Evolutionary conservation across 768 basidiomycete genomes (phyloP).

Genomic region (Galerina marginata): DNA sequence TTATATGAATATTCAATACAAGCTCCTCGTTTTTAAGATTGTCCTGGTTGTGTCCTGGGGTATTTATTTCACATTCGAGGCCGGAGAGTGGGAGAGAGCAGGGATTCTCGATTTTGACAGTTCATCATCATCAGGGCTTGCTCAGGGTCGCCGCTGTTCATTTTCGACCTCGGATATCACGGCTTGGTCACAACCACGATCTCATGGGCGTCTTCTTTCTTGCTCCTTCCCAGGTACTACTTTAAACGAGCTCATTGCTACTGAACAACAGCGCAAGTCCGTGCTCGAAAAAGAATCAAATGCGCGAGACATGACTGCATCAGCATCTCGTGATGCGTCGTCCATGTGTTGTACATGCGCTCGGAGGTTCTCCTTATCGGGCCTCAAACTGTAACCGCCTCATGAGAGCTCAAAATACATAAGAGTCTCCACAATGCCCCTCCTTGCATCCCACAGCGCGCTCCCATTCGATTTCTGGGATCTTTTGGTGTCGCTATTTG

Average conservation of each 20-base stretch:
- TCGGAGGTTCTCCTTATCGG: conserved; percentile 3
- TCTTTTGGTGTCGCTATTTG: conserved; percentile 38
- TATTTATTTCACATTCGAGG: too few species aligned
- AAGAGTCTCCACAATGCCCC: conserved; percentile 31
- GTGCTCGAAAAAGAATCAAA: neutral
- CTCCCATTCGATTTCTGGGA: conserved; percentile 45
- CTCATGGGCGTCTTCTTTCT: conserved; percentile 6
- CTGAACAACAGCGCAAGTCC: neutral
- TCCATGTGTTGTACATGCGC: conserved; percentile 8
- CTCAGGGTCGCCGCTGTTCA: too few species aligned
- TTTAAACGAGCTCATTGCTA: neutral
- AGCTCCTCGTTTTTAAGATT: too few species aligned
- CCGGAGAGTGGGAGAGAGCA: too few species aligned
- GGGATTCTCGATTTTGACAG: too few species aligned
- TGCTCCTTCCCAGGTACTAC: neutral
- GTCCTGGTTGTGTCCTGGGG: too few species aligned
- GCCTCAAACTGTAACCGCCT: neutral
- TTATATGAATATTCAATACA: too few species aligned
- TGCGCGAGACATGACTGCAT: neutral
- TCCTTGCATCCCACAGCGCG: conserved; percentile 38
- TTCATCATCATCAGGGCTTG: too few species aligned
- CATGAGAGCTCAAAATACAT: conserved; percentile 4
- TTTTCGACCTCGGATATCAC: too few species aligned
- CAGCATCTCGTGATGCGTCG: conserved; percentile 4
- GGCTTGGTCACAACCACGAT: neutral